Base-by-base conservation (phyloP, 2,329 filamentous ascomycete genomes). In the Stemphylium vesicarium region DNA sequence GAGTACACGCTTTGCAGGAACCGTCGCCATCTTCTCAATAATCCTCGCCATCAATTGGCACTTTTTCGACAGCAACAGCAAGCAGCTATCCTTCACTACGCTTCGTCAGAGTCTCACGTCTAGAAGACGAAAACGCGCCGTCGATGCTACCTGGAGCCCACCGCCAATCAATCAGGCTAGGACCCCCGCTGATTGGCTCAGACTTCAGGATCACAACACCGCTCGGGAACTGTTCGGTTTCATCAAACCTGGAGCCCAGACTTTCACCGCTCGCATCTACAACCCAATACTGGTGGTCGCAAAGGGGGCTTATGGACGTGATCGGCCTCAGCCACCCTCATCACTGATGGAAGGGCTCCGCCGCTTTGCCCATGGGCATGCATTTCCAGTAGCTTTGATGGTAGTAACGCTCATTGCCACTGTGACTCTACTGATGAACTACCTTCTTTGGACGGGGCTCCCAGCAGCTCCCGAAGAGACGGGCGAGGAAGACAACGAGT, bases 201-300 rank as follows among this genome's bases (percentile, higher is more conserved):
- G 84, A 22, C 80, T 92, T 51, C 90, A 93, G 71, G 90, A 93
- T 63, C 89, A 92, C 64, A 88, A 91, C 66, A 92, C 89, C 1
- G 90, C 89, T 2, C 84, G 84, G 33, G 90, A 93, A 67, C 83
- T 93, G 13, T 91, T 93, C 70, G 82, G 85, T n/a, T 84, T 90
- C 29, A 83, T 92, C 64, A 92, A 91, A 60, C 90, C 90, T 6
- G 79, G 82, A 50, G 84, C 86, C 1, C 83, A 90, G 66, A 89
- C 86, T 71, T 91, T 92, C 69, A 80, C 91, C 15, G 89, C 90
- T 18, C 83, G 84, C 39, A 88, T 93, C 1, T 91, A 89, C 67
- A 87, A 92, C 36, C 90, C 90, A 1, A 76, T 92, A 3, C 82
- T 92, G 3, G 88, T 93, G 57, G 88, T 93, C 4, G 75, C 88